A percentile compares a stretch with the other conserved stretches of the same genome.
Evolutionary conservation across 2,329 filamentous ascomycete genomes (phyloP).

Genomic region (Taxawa tesnikishii): DNA sequence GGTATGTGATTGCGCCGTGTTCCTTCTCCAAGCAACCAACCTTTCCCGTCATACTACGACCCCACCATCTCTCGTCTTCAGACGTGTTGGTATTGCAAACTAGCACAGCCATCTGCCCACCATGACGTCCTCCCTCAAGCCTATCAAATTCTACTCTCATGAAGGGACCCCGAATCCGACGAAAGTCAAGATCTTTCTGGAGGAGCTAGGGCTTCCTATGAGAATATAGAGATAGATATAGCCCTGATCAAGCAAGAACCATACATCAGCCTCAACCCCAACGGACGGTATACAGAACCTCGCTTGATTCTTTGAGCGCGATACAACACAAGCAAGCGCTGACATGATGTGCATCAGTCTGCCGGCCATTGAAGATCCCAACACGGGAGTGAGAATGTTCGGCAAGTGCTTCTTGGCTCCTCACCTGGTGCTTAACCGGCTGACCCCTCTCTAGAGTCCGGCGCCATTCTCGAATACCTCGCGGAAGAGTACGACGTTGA

Average conservation of each 20-base stretch:
- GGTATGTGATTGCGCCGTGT: no score
- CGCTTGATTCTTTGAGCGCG: not conserved
- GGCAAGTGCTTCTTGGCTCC: conserved; percentile 13
- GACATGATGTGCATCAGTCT: no score
- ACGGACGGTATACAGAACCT: conserved; percentile 15
- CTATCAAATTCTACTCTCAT: not conserved
- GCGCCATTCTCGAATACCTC: conserved; percentile 19
- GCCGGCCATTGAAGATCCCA: conserved; percentile 32
- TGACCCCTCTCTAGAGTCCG: no score
- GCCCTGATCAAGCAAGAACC: conserved; percentile 8
- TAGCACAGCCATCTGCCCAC: no score
- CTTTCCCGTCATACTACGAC: no score
- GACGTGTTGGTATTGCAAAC: no score
- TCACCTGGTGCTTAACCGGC: no score
- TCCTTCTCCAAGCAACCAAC: no score
- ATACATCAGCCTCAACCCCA: conserved; percentile 28
- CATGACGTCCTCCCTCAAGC: no score
- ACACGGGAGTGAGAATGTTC: conserved; percentile 25
- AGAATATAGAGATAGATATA: conserved; percentile 20
- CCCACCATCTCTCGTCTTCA: no score
- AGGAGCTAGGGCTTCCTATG: conserved; percentile 31
- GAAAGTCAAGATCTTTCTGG: conserved; percentile 32
- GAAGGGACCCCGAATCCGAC: conserved; percentile 24
- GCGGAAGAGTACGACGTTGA: conserved; percentile 20
- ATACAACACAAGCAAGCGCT: no score